These are phyloP conservation scores for Globisporangium solare DNA, from an alignment of 352 stramenopile genomes.

Conservation along the genomic window DNA sequence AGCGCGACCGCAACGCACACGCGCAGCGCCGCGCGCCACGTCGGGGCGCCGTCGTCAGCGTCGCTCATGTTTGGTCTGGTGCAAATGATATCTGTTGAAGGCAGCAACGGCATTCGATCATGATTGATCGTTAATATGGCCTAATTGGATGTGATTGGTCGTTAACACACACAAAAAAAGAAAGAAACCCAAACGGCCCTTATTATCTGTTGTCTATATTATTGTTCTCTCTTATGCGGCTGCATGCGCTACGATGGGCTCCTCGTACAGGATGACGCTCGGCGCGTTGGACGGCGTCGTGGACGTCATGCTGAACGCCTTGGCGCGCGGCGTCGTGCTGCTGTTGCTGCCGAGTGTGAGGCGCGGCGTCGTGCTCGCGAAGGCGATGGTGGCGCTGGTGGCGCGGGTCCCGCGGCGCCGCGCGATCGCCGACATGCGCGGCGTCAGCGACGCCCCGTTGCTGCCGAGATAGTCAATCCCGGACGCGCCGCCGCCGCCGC, in stretches of 20 bases:
- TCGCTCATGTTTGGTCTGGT: background rate
- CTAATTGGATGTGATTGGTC: background rate
- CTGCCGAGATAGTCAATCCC: background rate
- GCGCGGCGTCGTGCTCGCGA: conserved; percentile 7
- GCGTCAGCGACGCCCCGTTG: conserved; percentile 1
- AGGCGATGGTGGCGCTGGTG: conserved; percentile 6
- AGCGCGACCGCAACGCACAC: conserved; percentile 39
- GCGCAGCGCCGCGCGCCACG: conserved; percentile 14
- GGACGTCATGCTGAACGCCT: conserved; percentile 17
- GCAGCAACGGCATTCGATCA: too few relatives aligned
- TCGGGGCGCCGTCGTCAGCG: background rate
- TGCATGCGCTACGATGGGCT: background rate
- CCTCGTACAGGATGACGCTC: conserved; percentile 17
- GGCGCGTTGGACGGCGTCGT: conserved; percentile 13
- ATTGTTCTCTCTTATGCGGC: background rate
- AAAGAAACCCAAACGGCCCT: too few relatives aligned
- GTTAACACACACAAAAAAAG: background rate
- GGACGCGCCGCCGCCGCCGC: too few relatives aligned
- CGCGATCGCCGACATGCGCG: conserved; percentile 5
- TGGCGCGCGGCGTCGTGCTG: conserved; percentile 3
- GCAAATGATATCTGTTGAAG: too few relatives aligned
- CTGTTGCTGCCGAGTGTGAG: background rate
- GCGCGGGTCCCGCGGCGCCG: conserved; percentile 2
- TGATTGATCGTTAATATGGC: too few relatives aligned
- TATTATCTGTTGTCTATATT: too few relatives aligned